Percentiles rank a stretch among this genome's conserved stretches.
Evolutionary conservation across 495 filamentous ascomycete genomes (phyloP).

Genomic region (Amorphotheca resinae): DNA sequence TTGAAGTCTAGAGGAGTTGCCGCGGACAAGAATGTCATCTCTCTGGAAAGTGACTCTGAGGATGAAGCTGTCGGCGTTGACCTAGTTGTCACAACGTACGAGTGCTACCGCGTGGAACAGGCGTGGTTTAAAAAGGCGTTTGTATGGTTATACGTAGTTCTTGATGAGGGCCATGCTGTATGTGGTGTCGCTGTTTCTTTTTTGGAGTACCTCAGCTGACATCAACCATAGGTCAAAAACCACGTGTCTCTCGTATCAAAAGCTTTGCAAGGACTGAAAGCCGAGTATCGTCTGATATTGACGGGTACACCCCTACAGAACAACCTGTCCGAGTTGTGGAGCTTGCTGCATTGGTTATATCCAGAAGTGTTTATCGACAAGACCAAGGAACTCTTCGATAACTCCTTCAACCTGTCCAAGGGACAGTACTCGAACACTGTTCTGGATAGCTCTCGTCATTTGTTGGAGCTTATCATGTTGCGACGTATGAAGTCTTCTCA

Average conservation of each 20-base stretch:
- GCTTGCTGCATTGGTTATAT: slow-evolving; percentile 49
- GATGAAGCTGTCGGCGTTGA: slow-evolving; percentile 27
- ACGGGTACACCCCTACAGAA: slow-evolving; percentile 58
- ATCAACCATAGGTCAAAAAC: slow-evolving; percentile 28
- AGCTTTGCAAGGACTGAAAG: slow-evolving; percentile 36
- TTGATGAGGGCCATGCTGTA: slow-evolving; percentile 72
- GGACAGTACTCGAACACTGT: slow-evolving; percentile 42
- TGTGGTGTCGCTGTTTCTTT: background rate
- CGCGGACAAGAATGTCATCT: slow-evolving; percentile 22
- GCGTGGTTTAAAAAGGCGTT: slow-evolving; percentile 47
- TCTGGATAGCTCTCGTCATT: slow-evolving; percentile 37
- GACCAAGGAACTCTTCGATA: slow-evolving; percentile 39
- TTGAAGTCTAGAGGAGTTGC: slow-evolving; percentile 17
- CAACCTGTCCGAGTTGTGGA: slow-evolving; percentile 50
- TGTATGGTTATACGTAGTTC: slow-evolving; percentile 71
- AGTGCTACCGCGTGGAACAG: slow-evolving; percentile 43
- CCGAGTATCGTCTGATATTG: slow-evolving; percentile 47
- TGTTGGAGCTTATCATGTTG: slow-evolving; percentile 52
- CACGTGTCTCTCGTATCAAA: slow-evolving; percentile 35
- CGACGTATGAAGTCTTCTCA: slow-evolving; percentile 49
- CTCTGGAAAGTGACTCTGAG: slow-evolving; percentile 26
- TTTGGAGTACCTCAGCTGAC: background rate
- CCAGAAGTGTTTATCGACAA: slow-evolving; percentile 46
- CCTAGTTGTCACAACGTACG: slow-evolving; percentile 50
- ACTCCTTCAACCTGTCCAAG: slow-evolving; percentile 44